phyloP scores from a whole-genome alignment of 2,329 filamentous ascomycete species.

The Colletotrichum zoysiae region DNA sequence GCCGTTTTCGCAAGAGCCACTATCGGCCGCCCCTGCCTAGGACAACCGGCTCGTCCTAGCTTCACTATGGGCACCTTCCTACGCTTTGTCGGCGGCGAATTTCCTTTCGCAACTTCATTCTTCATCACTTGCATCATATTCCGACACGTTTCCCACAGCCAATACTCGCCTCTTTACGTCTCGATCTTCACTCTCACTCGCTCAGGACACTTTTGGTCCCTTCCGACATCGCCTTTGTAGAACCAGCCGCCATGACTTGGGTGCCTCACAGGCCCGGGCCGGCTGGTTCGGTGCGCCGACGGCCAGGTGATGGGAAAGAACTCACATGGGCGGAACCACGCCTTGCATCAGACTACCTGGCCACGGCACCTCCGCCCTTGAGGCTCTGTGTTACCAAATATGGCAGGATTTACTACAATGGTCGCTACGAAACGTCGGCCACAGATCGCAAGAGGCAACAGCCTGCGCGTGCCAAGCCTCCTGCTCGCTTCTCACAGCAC shows the following conservation, averaged over 20 bases:
- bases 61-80: slow-evolving; percentile 5
- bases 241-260: neutral
- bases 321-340: slow-evolving; percentile 34
- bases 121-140: neutral
- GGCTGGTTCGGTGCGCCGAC: slow-evolving; percentile 4
- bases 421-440: slow-evolving; percentile 3
- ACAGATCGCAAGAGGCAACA: slow-evolving; percentile 22
- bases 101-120: neutral
- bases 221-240: neutral
- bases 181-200: neutral
- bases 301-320: neutral
- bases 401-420: slow-evolving; percentile 26
- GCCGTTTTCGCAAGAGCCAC: slow-evolving; percentile 15
- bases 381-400: slow-evolving; percentile 28
- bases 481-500: neutral
- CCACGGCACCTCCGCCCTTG: neutral
- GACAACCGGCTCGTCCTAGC: neutral
- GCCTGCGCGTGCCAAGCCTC: slow-evolving; percentile 11
- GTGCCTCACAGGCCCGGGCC: slow-evolving; percentile 2
- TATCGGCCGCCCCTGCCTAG: slow-evolving; percentile 15
- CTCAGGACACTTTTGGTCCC: neutral
- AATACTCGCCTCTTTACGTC: neutral
- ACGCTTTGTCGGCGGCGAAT: neutral
- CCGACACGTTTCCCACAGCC: neutral
- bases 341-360: slow-evolving; percentile 29